Evolutionary conservation across 2,329 filamentous ascomycete genomes (phyloP).

Genomic region (Botrytis hyacinthi): DNA sequence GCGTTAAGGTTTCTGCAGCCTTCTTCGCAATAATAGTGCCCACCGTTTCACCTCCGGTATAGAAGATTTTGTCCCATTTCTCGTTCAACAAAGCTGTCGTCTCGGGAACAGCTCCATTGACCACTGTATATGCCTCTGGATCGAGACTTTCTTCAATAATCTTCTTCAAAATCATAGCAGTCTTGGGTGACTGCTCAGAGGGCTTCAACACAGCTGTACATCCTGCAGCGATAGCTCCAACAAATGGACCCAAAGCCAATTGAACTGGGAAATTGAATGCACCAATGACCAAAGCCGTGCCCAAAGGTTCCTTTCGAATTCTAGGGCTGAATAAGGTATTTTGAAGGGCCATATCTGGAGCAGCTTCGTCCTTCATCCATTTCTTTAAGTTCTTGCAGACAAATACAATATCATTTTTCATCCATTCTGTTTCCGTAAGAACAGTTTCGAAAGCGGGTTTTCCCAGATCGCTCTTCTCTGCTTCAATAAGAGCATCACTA

Average conservation of each 20-base stretch:
- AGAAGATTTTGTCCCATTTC: slow-evolving; percentile 98
- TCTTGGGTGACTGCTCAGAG: slow-evolving; percentile 74
- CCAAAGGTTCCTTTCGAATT: slow-evolving; percentile 84
- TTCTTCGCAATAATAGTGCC: slow-evolving; percentile 88
- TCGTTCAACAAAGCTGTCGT: slow-evolving; percentile 78
- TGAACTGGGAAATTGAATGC: slow-evolving; percentile 94
- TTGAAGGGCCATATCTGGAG: slow-evolving; percentile 65
- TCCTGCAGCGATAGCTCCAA: slow-evolving; percentile 89
- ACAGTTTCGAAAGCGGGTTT: slow-evolving; percentile 75
- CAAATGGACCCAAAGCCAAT: slow-evolving; percentile 71
- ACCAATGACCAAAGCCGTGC: slow-evolving; percentile 79
- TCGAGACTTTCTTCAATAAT: slow-evolving; percentile 77
- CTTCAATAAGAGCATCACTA: slow-evolving; percentile 67
- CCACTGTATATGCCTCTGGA: slow-evolving; percentile 67
- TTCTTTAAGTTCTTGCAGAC: slow-evolving; percentile 73
- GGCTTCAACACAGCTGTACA: slow-evolving; percentile 91
- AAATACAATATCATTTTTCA: slow-evolving; percentile 78
- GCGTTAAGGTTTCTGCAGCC: slow-evolving; percentile 84
- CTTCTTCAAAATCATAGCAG: slow-evolving; percentile 76
- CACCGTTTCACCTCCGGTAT: slow-evolving; percentile 77
- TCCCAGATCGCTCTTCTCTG: slow-evolving; percentile 72
- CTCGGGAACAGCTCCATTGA: slow-evolving; percentile 81
- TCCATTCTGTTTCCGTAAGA: slow-evolving; percentile 73
- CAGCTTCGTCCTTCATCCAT: slow-evolving; percentile 79
- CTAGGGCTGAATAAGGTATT: slow-evolving; percentile 70